Conservation (phyloP, 1,139 yeast genomes). For the Saccharomyces hybrid region DNA sequence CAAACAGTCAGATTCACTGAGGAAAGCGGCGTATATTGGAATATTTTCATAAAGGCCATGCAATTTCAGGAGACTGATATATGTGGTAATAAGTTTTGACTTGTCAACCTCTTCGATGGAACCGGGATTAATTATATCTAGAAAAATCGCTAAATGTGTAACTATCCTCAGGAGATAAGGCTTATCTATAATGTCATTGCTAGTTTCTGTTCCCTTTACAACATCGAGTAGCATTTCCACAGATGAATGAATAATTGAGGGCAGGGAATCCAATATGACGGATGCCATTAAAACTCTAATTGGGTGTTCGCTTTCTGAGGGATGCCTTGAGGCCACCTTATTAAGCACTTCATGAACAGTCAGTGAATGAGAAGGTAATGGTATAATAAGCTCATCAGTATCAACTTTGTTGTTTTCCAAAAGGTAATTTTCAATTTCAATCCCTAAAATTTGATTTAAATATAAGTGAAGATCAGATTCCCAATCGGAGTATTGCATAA, state of each 20-base stretch:
- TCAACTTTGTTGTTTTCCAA: constrained; percentile 32
- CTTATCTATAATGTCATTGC: constrained; percentile 36
- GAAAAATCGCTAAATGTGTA: constrained; percentile 62
- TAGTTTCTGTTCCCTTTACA: constrained; percentile 30
- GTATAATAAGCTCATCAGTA: constrained; percentile 28
- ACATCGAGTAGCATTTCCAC: constrained; percentile 30
- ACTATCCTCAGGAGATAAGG: constrained; percentile 61
- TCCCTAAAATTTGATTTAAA: constrained; percentile 47
- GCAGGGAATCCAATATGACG: constrained; percentile 54
- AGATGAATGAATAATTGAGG: constrained; percentile 37
- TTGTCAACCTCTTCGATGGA: constrained; percentile 40
- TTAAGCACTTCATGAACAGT: constrained; percentile 50
- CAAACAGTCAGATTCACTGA: constrained; percentile 44
- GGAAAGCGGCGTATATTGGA: constrained; percentile 39
- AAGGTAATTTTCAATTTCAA: constrained; percentile 40
- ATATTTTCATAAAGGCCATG: constrained; percentile 38
- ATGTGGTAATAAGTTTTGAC: constrained; percentile 40
- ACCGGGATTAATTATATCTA: constrained; percentile 43
- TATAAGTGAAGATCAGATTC: constrained; percentile 65
- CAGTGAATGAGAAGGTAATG: constrained; percentile 39
- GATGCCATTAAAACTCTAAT: constrained; percentile 71
- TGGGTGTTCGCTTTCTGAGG: constrained; percentile 56
- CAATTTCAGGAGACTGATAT: constrained; percentile 31
- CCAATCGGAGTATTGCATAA: constrained; percentile 42
- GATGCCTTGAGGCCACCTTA: constrained; percentile 41